Evolutionary conservation across 805 yeast species (phyloP).

Genomic region (Isabelozyma gotoi): DNA sequence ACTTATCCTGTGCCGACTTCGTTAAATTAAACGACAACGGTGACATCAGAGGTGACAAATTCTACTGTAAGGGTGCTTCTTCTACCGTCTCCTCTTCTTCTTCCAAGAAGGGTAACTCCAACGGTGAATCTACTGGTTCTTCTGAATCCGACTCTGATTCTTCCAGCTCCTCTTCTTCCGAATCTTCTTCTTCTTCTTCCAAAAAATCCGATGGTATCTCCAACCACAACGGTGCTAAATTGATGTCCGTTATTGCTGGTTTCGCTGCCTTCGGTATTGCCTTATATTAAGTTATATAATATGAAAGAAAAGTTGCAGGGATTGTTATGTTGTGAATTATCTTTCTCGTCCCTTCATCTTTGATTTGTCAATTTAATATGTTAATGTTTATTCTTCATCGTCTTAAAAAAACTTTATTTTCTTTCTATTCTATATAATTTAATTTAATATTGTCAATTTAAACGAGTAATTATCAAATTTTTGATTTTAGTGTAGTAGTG

Average conservation of each 20-base stretch:
- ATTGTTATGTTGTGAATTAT: slow-evolving; percentile 6
- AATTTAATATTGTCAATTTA: too few relatives aligned
- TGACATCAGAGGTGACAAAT: slow-evolving; percentile 88
- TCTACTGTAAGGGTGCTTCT: slow-evolving; percentile 66
- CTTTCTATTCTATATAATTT: background rate
- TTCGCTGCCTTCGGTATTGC: slow-evolving; percentile 40
- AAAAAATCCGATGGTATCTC: slow-evolving; percentile 25
- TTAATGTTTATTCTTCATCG: background rate
- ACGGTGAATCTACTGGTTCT: slow-evolving; percentile 23
- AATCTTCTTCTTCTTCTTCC: slow-evolving; percentile 12
- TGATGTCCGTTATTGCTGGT: slow-evolving; percentile 28
- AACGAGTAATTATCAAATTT: too few relatives aligned
- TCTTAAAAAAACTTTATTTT: too few relatives aligned
- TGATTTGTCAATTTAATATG: background rate
- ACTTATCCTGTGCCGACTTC: slow-evolving; percentile 80
- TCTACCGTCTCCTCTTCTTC: slow-evolving; percentile 45
- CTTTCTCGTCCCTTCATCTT: background rate
- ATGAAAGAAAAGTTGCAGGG: slow-evolving; percentile 3
- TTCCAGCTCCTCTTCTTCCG: slow-evolving; percentile 16
- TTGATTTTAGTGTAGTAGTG: too few relatives aligned
- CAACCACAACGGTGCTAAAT: slow-evolving; percentile 18
- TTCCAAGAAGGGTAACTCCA: slow-evolving; percentile 31
- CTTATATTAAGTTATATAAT: slow-evolving; percentile 19
- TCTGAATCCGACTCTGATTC: slow-evolving; percentile 23
- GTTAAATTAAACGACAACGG: slow-evolving; percentile 70